Evolutionary conservation across 352 stramenopile genomes (phyloP).

Genomic region (Elongisporangium undulatum): DNA sequence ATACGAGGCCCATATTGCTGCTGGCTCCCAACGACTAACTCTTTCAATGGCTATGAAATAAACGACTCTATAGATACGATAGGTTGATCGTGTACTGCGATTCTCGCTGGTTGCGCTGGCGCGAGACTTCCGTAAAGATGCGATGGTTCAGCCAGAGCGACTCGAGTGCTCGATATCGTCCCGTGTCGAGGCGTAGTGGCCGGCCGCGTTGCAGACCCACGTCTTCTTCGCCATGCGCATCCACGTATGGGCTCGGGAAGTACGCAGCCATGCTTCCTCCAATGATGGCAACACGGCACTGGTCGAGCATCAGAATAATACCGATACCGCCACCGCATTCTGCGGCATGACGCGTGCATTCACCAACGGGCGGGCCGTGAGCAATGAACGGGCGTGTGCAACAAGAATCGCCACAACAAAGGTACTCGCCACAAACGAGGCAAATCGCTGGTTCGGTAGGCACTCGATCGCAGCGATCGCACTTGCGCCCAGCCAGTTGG

Average conservation of each 20-base stretch:
- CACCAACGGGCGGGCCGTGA: slow-evolving; percentile 68
- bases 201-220: slow-evolving; percentile 73
- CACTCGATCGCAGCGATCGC: slow-evolving; percentile 56
- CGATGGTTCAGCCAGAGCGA: slow-evolving; percentile 82
- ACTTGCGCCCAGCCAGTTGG: slow-evolving; percentile 60
- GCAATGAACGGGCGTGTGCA: slow-evolving; percentile 76
- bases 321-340: slow-evolving; percentile 84
- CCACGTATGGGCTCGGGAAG: slow-evolving; percentile 84
- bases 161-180: slow-evolving; percentile 69
- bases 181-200: slow-evolving; percentile 70
- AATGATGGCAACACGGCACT: slow-evolving; percentile 80
- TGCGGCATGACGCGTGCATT: slow-evolving; percentile 80
- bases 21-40: background rate
- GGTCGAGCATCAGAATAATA: slow-evolving; percentile 79
- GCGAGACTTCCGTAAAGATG: slow-evolving; percentile 82
- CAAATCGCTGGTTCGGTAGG: slow-evolving; percentile 75
- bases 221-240: slow-evolving; percentile 84
- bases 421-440: slow-evolving; percentile 77
- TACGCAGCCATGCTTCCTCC: slow-evolving; percentile 84
- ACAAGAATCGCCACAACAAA: slow-evolving; percentile 84
- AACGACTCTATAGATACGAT: slow-evolving; percentile 63
- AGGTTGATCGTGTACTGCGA: slow-evolving; percentile 85
- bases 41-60: background rate
- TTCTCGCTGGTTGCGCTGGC: slow-evolving; percentile 83
- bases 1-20: background rate